Evolutionary conservation across 495 filamentous ascomycete genomes (phyloP).

Genomic region (Penicillium goetzii): DNA sequence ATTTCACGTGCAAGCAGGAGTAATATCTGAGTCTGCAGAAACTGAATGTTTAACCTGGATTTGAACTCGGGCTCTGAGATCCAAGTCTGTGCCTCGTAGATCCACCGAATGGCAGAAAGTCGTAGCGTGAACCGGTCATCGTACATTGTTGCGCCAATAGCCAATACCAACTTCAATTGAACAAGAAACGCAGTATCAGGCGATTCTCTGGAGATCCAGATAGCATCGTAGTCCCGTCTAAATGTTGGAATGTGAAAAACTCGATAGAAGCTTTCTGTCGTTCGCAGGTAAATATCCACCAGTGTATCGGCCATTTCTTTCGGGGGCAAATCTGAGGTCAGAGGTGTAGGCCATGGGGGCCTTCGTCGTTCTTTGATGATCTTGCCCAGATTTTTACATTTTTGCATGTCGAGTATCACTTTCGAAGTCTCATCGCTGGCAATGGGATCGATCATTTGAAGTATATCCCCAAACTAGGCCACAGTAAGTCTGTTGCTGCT

Average conservation of each 20-base stretch:
- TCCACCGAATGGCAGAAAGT: conserved; percentile 46
- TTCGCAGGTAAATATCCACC: conserved; percentile 43
- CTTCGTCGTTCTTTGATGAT: conserved; percentile 47
- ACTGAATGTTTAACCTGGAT: conserved; percentile 44
- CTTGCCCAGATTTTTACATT: conserved; percentile 51
- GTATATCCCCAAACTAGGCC: conserved; percentile 44
- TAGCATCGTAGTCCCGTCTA: conserved; percentile 38
- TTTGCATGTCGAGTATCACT: conserved; percentile 34
- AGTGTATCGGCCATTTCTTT: conserved; percentile 48
- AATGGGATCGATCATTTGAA: conserved; percentile 43
- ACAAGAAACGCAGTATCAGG: conserved; percentile 34
- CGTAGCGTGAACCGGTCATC: conserved; percentile 42
- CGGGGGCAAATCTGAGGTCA: conserved; percentile 42
- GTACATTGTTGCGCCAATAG: conserved; percentile 50
- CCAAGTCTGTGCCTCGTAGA: conserved; percentile 58
- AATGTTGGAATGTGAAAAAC: conserved; percentile 65
- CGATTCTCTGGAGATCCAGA: conserved; percentile 30
- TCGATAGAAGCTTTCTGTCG: conserved; percentile 53
- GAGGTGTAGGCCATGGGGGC: conserved; percentile 45
- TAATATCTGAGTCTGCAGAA: conserved; percentile 54
- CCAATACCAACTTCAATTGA: conserved; percentile 56
- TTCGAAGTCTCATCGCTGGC: conserved; percentile 44
- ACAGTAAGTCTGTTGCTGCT: conserved; percentile 16
- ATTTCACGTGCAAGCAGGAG: conserved; percentile 52
- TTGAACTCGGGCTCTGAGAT: conserved; percentile 55